Evolutionary conservation across 352 stramenopile genomes (phyloP), one percentile per base, ranked within the genome.

Genomic region (Phytophthora sojae): DNA sequence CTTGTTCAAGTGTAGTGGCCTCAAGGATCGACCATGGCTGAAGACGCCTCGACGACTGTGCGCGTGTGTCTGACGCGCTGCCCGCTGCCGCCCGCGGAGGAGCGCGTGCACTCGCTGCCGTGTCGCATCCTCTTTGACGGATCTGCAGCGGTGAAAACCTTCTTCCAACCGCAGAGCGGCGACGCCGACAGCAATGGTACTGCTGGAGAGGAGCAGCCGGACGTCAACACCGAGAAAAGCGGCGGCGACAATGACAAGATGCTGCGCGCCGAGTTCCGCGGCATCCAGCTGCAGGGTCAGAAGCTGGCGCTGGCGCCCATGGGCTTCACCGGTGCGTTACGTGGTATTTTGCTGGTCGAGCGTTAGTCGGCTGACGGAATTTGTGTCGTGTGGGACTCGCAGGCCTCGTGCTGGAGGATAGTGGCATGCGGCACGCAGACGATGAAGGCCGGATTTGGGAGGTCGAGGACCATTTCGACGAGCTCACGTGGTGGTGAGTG

Each of bases 361-460:
- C 53, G n/a, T 45, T 47, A 19, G 54, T 8, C 9, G 12, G 8
- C 32, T 75, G 49, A 71, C 29, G 39, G 44, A n/a, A 7, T 5
- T 12, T 4, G 23, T 57, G 14, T n/a, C 54, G 37, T 17, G 14
- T 64, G 58, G 39, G 54, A 45, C 35, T 52, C 42, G 23, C 45
- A 93, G 82, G 87, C 6, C 74, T 95, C 53, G 61, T 93, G 23
- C 51, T 93, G 45, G 81, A 92, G 69, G 81, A 91, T 64, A 86
- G 72, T 52, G 80, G 79, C 15, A 80, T 88, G 75, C 78, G 75
- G 49, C 80, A 92, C 52, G 14, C 72, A 2, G 72, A 84, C 23
- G 86, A 92, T 57, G 84, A 92, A 76, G 84, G 84, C 42, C 76
- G 80, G 25, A 77, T 93, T 32, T 95, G 86, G 86, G 88, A 95